These are phyloP conservation scores for Ceratocystis huliohia DNA, from an alignment of 2,329 filamentous ascomycete genomes.

Conservation along the genomic window DNA sequence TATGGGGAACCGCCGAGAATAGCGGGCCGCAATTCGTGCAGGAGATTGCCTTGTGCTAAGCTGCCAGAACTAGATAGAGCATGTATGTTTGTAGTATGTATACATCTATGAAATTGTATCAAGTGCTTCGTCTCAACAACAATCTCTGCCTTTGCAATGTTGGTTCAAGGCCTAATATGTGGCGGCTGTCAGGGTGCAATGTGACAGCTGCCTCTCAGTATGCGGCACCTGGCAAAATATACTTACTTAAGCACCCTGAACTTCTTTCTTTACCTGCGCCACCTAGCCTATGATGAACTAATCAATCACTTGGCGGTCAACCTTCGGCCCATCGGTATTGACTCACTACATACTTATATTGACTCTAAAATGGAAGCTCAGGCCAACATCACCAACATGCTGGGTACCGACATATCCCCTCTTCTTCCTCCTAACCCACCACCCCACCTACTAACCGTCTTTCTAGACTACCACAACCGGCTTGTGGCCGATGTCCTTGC, in stretches of 20 bases:
- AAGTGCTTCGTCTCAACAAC: background rate
- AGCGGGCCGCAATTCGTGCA: constrained; percentile 19
- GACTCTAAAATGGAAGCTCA: constrained; percentile 16
- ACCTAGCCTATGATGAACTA: background rate
- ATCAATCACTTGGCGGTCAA: background rate
- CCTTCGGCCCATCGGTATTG: background rate
- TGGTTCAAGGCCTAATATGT: background rate
- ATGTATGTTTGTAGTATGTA: background rate
- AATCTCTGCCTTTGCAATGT: background rate
- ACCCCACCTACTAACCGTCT: constrained; percentile 19
- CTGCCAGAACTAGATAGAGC: background rate
- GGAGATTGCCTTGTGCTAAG: constrained; percentile 7
- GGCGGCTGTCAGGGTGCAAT: background rate
- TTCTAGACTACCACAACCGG: constrained; percentile 34
- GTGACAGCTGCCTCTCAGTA: background rate
- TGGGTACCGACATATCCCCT: constrained; percentile 26
- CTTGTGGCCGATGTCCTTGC: constrained; percentile 35
- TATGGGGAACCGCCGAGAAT: constrained; percentile 6
- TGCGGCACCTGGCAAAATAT: background rate
- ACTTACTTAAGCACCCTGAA: background rate
- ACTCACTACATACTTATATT: background rate
- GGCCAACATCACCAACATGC: constrained; percentile 27
- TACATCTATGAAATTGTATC: background rate
- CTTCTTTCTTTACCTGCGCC: background rate
- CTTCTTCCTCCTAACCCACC: background rate